phyloP scores from a whole-genome alignment of 441 rosid genomes.

The Populus tomentosa region DNA sequence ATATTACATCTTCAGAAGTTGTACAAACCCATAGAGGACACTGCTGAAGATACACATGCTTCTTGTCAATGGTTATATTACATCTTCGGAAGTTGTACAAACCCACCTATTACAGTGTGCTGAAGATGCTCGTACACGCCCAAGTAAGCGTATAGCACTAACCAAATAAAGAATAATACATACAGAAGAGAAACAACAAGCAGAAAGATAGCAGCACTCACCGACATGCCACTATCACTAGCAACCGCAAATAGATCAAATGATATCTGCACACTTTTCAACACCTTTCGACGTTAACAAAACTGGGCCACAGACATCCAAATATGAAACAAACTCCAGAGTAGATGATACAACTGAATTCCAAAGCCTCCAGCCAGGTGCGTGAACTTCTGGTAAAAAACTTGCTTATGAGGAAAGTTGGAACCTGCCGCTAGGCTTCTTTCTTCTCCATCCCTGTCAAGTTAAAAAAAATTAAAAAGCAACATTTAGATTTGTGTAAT shows the following conservation, averaged over 20 bases:
- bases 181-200: conserved; percentile 28
- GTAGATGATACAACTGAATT: conserved; percentile 12
- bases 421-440: conserved; percentile 71
- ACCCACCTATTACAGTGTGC: conserved; percentile 10
- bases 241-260: conserved; percentile 20
- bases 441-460: conserved; percentile 94
- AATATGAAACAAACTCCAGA: conserved; percentile 16
- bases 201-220: conserved; percentile 5
- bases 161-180: conserved; percentile 38
- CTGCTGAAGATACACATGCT: background rate
- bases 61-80: conserved; percentile 17
- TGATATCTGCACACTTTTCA: conserved; percentile 21
- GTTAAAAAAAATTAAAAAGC: background rate
- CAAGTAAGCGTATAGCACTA: conserved; percentile 19
- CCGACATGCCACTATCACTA: conserved; percentile 4
- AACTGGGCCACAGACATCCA: conserved; percentile 21
- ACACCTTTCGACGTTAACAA: conserved; percentile 15
- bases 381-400: conserved; percentile 13
- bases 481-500: conserved; percentile 4
- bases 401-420: conserved; percentile 62
- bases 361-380: conserved; percentile 5
- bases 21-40: background rate
- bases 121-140: conserved; percentile 17
- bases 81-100: conserved; percentile 25
- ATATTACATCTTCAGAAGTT: background rate